Evolutionary conservation across 139 green algal genomes (phyloP).

Genomic region (Desmodesmus armatus): DNA sequence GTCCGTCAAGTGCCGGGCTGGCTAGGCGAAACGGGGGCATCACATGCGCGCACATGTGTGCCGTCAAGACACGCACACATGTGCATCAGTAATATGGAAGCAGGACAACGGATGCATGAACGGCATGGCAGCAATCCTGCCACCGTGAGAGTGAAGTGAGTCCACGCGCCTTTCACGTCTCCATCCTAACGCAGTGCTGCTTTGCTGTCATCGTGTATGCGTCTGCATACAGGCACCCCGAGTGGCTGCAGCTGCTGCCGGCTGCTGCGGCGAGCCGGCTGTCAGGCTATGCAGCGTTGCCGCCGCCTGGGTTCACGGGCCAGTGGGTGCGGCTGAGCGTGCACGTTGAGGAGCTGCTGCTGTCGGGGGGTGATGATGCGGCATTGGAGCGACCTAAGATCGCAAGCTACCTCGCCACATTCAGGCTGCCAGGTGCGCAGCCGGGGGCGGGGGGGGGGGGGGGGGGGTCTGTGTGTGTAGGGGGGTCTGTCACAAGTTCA

Average conservation of each 20-base stretch:
- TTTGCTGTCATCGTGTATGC: background rate
- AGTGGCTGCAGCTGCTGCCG: constrained; percentile 34
- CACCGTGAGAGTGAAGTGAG: too few relatives aligned
- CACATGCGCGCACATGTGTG: too few relatives aligned
- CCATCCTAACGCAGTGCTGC: too few relatives aligned
- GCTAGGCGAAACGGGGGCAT: background rate
- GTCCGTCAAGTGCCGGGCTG: background rate
- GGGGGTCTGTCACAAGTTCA: too few relatives aligned
- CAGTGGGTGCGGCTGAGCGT: constrained; percentile 51
- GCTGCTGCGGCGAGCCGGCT: background rate
- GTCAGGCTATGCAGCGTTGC: background rate
- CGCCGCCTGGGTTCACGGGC: constrained; percentile 39
- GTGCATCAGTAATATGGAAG: too few relatives aligned
- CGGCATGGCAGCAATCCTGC: too few relatives aligned
- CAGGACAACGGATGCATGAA: too few relatives aligned
- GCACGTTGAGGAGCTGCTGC: constrained; percentile 56
- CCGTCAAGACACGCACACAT: too few relatives aligned
- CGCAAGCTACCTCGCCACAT: constrained; percentile 54
- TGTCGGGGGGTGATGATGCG: constrained; percentile 49
- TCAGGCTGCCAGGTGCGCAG: constrained; percentile 53
- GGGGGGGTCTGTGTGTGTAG: too few relatives aligned
- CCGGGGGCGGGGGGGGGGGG: background rate
- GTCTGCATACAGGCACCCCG: constrained; percentile 12
- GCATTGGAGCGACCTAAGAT: constrained; percentile 33
- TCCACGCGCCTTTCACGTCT: too few relatives aligned